Conservation (phyloP, 768 basidiomycete genomes). For the Lentinula sp. region DNA sequence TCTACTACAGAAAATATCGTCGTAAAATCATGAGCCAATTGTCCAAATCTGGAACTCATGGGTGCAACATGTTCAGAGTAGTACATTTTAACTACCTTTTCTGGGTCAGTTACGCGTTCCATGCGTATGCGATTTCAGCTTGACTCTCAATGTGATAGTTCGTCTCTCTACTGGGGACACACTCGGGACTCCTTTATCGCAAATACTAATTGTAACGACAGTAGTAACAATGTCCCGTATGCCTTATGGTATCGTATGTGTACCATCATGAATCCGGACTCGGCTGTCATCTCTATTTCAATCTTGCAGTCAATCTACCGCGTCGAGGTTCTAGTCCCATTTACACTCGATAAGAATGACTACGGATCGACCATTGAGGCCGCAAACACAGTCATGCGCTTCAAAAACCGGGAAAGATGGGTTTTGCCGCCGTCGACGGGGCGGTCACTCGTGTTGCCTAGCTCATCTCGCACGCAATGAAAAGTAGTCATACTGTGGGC, state of each 20-base stretch:
- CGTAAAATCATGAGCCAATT: background rate
- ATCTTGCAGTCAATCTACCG: background rate
- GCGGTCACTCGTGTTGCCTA: background rate
- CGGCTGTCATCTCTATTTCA: background rate
- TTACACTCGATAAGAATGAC: background rate
- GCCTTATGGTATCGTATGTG: background rate
- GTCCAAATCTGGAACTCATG: background rate
- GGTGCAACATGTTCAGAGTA: no score
- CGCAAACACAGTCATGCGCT: background rate
- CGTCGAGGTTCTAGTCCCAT: background rate
- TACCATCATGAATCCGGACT: no score
- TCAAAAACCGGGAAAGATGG: background rate
- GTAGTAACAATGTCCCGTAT: background rate
- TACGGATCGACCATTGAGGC: background rate
- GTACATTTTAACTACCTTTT: background rate
- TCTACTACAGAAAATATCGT: background rate
- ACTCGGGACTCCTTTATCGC: background rate
- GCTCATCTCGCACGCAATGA: background rate
- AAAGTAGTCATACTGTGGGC: background rate
- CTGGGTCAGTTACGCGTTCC: background rate
- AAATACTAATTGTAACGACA: background rate
- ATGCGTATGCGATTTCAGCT: no score
- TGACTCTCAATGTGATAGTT: background rate
- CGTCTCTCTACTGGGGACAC: background rate
- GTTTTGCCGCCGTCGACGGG: background rate